Conservation (phyloP, 768 basidiomycete genomes). For the Tephrocybe sp. region DNA sequence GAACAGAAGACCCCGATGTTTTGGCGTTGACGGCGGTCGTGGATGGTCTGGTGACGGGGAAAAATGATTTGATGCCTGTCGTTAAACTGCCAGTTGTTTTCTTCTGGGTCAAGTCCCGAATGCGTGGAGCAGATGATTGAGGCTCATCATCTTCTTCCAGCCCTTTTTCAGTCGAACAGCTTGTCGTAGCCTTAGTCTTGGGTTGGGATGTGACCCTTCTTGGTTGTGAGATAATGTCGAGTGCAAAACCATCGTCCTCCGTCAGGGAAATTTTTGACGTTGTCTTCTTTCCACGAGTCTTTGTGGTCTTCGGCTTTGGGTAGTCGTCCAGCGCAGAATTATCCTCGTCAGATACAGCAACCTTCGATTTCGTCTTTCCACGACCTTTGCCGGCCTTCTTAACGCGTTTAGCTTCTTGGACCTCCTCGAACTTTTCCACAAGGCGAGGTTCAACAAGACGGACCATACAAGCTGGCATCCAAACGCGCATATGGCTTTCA, state of each 20-base stretch:
- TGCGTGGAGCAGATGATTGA: constrained; percentile 1
- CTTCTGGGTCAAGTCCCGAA: constrained; percentile 21
- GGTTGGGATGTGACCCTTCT: constrained; percentile 4
- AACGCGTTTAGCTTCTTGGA: constrained; percentile 41
- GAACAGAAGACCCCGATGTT: not conserved
- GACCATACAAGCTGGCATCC: constrained; percentile 85
- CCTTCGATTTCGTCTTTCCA: constrained; percentile 16
- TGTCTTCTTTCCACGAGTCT: too few species aligned
- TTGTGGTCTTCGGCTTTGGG: constrained; percentile 5
- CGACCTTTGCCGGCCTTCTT: constrained; percentile 48
- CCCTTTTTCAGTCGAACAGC: not conserved
- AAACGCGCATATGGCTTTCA: constrained; percentile 57
- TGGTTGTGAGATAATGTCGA: too few species aligned
- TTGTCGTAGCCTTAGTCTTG: not conserved
- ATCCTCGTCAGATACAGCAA: constrained; percentile 6
- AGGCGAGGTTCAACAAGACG: constrained; percentile 61
- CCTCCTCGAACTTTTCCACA: constrained; percentile 57
- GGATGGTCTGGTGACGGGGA: constrained; percentile 5
- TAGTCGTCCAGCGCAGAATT: constrained; percentile 3
- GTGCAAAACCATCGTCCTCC: too few species aligned
- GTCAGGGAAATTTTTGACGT: too few species aligned
- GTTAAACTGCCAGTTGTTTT: not conserved
- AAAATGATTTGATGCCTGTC: constrained; percentile 7
- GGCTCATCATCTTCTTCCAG: not conserved
- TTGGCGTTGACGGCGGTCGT: not conserved